Conservation (phyloP, 2,329 filamentous ascomycete species). For the Ceratocystis lukuohia region DNA sequence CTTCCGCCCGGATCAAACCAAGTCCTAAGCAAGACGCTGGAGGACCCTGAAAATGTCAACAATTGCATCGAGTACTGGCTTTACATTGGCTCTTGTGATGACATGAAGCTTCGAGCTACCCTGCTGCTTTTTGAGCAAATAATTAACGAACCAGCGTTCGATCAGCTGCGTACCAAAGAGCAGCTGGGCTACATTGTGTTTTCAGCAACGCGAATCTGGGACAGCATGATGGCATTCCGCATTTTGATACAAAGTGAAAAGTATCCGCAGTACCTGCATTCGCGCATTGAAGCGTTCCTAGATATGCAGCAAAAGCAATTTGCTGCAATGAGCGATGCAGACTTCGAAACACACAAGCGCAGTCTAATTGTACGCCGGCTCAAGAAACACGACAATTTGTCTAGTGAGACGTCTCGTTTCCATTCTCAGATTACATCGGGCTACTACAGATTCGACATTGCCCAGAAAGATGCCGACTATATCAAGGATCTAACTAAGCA, state of each 20-base stretch:
- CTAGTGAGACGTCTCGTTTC: conserved; percentile 74
- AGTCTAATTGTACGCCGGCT: conserved; percentile 75
- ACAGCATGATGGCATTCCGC: conserved; percentile 72
- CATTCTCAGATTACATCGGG: conserved; percentile 63
- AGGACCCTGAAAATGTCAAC: conserved; percentile 80
- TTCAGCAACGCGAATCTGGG: conserved; percentile 56
- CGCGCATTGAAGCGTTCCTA: conserved; percentile 77
- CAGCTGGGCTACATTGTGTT: conserved; percentile 96
- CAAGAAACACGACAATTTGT: conserved; percentile 85
- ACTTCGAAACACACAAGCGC: conserved; percentile 83
- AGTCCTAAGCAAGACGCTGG: conserved; percentile 65
- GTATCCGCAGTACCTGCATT: conserved; percentile 68
- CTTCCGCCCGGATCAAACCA: conserved; percentile 71
- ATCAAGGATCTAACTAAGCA: conserved; percentile 63
- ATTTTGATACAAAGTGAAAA: conserved; percentile 91
- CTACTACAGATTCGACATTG: conserved; percentile 78
- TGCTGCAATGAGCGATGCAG: conserved; percentile 61
- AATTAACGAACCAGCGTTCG: conserved; percentile 83
- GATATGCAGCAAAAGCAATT: conserved; percentile 51
- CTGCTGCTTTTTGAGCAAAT: conserved; percentile 76
- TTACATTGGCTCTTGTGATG: conserved; percentile 53
- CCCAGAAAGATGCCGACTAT: conserved; percentile 60
- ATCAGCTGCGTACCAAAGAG: conserved; percentile 90
- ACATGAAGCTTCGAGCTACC: conserved; percentile 60
- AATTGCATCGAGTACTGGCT: conserved; percentile 72